Conservation (phyloP, 345 rosid species). For the Alliaria petiolata region DNA sequence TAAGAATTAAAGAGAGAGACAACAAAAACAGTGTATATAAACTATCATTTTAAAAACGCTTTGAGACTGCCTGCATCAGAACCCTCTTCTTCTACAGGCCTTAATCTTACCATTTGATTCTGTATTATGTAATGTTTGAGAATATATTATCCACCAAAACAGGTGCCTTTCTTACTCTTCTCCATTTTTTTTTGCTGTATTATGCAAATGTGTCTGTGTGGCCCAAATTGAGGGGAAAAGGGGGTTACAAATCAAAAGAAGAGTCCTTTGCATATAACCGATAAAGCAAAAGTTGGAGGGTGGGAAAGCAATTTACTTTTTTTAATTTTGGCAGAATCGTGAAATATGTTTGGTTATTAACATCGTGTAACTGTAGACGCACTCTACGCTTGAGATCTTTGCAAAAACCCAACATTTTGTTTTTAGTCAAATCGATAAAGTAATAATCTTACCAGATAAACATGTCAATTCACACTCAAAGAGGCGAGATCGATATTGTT, state of each 20-base stretch:
- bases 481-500: neutral
- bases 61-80: neutral
- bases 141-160: constrained; percentile 1
- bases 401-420: no score
- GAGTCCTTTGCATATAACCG: neutral
- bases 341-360: neutral
- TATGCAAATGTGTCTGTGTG: neutral
- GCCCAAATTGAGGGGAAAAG: neutral
- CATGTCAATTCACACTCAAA: neutral
- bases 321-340: neutral
- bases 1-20: constrained; percentile 9
- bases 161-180: neutral
- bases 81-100: neutral
- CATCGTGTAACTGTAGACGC: no score
- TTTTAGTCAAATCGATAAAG: no score
- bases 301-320: neutral
- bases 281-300: constrained; percentile 1
- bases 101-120: neutral
- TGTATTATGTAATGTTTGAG: constrained; percentile 24
- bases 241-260: neutral
- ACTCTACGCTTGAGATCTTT: no score
- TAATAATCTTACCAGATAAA: no score
- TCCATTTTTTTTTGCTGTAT: neutral
- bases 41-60: neutral
- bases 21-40: constrained; percentile 13